A percentile compares a stretch with the other conserved stretches of the same genome.
Conservation (phyloP, 2,329 filamentous ascomycete species). For the Fusarium transvaalense region DNA sequence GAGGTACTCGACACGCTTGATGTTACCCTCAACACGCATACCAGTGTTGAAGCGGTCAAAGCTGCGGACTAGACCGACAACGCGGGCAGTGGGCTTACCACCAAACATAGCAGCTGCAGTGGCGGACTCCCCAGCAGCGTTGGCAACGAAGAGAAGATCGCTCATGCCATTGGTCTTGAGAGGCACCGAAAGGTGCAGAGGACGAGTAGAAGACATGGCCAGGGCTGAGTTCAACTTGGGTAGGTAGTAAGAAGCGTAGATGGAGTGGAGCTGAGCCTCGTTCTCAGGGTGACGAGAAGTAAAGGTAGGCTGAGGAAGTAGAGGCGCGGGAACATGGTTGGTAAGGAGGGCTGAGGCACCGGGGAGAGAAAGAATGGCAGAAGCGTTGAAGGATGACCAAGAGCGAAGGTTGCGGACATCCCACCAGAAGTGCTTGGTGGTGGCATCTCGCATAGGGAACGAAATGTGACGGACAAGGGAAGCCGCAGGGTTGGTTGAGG, state of each 20-base stretch:
- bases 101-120: constrained; percentile 67
- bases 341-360: constrained; percentile 79
- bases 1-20: constrained; percentile 90
- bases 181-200: constrained; percentile 65
- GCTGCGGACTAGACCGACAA: constrained; percentile 88
- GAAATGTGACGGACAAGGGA: constrained; percentile 84
- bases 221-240: constrained; percentile 90
- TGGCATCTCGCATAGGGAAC: constrained; percentile 73
- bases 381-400: constrained; percentile 84
- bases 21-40: constrained; percentile 87
- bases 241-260: constrained; percentile 83
- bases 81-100: constrained; percentile 65
- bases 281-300: constrained; percentile 80
- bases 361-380: constrained; percentile 78
- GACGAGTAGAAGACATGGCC: constrained; percentile 76
- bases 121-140: constrained; percentile 67
- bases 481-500: constrained; percentile 82
- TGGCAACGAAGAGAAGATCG: constrained; percentile 75
- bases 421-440: constrained; percentile 93
- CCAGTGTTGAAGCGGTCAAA: constrained; percentile 96
- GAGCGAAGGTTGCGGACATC: constrained; percentile 88
- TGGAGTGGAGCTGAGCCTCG: constrained; percentile 78
- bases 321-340: constrained; percentile 71
- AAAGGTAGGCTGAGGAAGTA: constrained; percentile 70
- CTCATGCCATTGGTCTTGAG: constrained; percentile 54